Percentiles rank a stretch among this genome's conserved stretches.
These are phyloP conservation scores for Cyberlindnera veronae DNA, from an alignment of 805 yeast species.

Conservation along the genomic window DNA sequence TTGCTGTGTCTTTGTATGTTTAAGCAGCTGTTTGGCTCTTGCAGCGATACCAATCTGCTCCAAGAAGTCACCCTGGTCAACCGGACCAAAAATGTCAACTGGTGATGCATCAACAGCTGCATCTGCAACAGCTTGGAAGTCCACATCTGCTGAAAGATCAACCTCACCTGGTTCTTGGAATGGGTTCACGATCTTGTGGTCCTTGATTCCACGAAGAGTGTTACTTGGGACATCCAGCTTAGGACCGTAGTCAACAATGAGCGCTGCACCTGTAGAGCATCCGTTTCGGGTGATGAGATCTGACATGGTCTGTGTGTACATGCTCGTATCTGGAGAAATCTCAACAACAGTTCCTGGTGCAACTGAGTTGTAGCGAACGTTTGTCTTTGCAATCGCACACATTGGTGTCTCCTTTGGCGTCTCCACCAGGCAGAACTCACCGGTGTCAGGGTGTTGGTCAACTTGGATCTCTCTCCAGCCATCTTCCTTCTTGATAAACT, in stretches of 20 bases:
- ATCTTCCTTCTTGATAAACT: constrained; percentile 54
- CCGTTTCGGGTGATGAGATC: constrained; percentile 35
- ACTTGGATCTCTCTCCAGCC: constrained; percentile 83
- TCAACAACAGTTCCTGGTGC: constrained; percentile 61
- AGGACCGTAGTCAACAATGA: constrained; percentile 79
- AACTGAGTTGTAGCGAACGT: constrained; percentile 48
- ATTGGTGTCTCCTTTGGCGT: constrained; percentile 61
- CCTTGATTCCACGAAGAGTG: constrained; percentile 67
- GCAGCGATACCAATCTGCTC: constrained; percentile 72
- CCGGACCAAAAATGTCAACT: constrained; percentile 49
- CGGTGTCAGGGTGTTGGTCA: constrained; percentile 37
- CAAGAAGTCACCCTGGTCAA: constrained; percentile 77
- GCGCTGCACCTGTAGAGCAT: constrained; percentile 53
- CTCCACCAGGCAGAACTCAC: constrained; percentile 51
- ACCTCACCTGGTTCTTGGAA: constrained; percentile 74
- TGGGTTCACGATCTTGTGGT: constrained; percentile 73
- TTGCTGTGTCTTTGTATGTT: constrained; percentile 35
- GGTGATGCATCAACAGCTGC: constrained; percentile 22
- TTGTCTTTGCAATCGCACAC: constrained; percentile 50
- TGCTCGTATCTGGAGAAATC: constrained; percentile 70
- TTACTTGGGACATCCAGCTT: constrained; percentile 60
- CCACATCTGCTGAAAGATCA: constrained; percentile 82
- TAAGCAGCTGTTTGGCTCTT: constrained; percentile 57
- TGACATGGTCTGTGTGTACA: constrained; percentile 51
- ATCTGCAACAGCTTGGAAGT: constrained; percentile 55